Evolutionary conservation across 2,329 filamentous ascomycete genomes (phyloP), one percentile per base, ranked within the genome.

Genomic region (Drechslerella dactyloides): DNA sequence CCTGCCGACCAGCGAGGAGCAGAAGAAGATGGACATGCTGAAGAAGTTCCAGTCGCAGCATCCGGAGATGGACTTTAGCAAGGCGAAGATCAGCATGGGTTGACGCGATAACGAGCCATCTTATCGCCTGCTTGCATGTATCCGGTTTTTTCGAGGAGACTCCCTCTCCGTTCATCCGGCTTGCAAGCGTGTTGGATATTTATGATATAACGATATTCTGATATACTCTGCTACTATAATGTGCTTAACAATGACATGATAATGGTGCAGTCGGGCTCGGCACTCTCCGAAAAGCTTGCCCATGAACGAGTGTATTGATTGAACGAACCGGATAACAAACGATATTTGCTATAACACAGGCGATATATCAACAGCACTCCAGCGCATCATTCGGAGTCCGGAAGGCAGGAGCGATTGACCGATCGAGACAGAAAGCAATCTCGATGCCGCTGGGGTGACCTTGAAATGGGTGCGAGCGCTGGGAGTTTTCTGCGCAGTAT

Each of bases 21-120:
- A 96, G 85, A 91, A 93, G 84, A 97, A 97, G 85, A 81, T 87
- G 78, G 93, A 99, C 63, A 89, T 99, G 77, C 82, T 99, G 79
- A 90, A 90, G 82, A 91, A 96, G 83, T 97, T 99, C 82, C 89
- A 97, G 85, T 83, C 83, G 56, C 87, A 96, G 77, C 87, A 89
- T 80, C 87, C 87, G 0, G 87, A 89, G 81, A 86, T 90, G 84
- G 87, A 90, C 79, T 89, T 90, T 77, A 86, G 83, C 78, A 89
- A 89, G 53, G 87, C 87, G 74, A 87, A 89, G 82, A 85, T 89
- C 42, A 72, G 62, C 24, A 70, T 70, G 65, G 63, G 48, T 35
- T 19, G 15, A 19, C 21, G 40, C 15, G 40, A 15, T 44, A 6
- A 44, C 4, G 7, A 37, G 35, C 15, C 35, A 44, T 33, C 8